Base-by-base conservation (phyloP, 192 early-diverging fungal genomes). In the Diversispora eburnea region DNA sequence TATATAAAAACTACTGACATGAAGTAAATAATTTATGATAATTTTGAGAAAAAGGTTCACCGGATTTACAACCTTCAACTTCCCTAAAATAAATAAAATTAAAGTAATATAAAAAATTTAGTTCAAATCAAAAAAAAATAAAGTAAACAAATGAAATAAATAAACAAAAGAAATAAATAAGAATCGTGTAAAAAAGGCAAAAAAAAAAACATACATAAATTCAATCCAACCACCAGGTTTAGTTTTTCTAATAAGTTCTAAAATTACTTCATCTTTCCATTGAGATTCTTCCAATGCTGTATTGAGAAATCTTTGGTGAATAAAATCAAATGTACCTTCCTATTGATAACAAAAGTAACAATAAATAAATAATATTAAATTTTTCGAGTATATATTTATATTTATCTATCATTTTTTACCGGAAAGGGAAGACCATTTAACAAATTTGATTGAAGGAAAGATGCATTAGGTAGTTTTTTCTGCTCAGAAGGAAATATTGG, bases 221-320 rank as follows among this genome's bases (percentile, higher is more conserved):
- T 74, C 61, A 39, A 74, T 47, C 60, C 65, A 74, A 41, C 72
- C 72, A 52, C 65, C 72, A 52, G 46, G 72, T 48, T 74, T 74
- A 7, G 67, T 51, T 20, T 68, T 64, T n/a, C 72, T 67, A 70
- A 46, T 15, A 3, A 74, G 15, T 45, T 74, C 72, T 15, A 42
- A n/a, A 20, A 74, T 67, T 7, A 48, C n/a, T n/a, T n/a, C 67
- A 42, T 54, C 25, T 54, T 51, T 54, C 67, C 67, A 68, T 8
- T 49, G 47, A 2, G 39, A 25, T 17, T 68, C 67, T 41, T 33
- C 39, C 8, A 68, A 67, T 33, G 47, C 43, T 4, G 61, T 15
- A 41, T 51, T 12, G 12, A 67, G 19, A n/a, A n/a, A n/a, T n/a
- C 72, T 67, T 42, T 57, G 39, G 42, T 74, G 46, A 19, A 69